A percentile compares a stretch with the other conserved stretches of the same genome.
phyloP scores from a whole-genome alignment of 2,329 filamentous ascomycete genomes.

The Aspergillus vadensis region DNA sequence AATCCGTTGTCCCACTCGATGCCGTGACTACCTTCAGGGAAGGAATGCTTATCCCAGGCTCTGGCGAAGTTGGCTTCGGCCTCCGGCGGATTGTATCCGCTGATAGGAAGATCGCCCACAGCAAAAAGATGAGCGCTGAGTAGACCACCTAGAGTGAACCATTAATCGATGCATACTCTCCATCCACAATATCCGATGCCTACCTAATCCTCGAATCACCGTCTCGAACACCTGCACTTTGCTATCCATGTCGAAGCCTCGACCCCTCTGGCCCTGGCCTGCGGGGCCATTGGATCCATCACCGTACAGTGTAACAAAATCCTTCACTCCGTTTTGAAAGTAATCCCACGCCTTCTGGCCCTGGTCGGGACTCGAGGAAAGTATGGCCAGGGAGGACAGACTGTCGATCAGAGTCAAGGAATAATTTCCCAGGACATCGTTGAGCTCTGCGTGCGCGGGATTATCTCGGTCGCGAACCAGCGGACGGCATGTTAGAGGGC shows the following conservation, averaged over 20 bases:
- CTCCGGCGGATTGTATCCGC: slow-evolving; percentile 65
- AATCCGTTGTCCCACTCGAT: slow-evolving; percentile 77
- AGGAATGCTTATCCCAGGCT: slow-evolving; percentile 42
- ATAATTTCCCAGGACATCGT: slow-evolving; percentile 96
- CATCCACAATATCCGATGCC: slow-evolving; percentile 9
- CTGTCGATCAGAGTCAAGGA: slow-evolving; percentile 94
- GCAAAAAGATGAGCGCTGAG: slow-evolving; percentile 94
- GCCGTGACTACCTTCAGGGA: slow-evolving; percentile 27
- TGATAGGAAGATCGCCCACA: slow-evolving; percentile 83
- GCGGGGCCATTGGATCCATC: slow-evolving; percentile 72
- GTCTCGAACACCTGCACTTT: slow-evolving; percentile 99
- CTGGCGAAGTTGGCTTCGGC: slow-evolving; percentile 42
- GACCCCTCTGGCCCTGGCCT: slow-evolving; percentile 70
- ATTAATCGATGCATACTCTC: slow-evolving; percentile 7
- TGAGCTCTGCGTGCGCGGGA: slow-evolving; percentile 79
- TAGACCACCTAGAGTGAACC: slow-evolving; percentile 64
- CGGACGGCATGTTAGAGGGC: slow-evolving; percentile 80
- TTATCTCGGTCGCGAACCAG: slow-evolving; percentile 81
- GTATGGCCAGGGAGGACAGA: slow-evolving; percentile 86
- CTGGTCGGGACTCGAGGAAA: slow-evolving; percentile 66
- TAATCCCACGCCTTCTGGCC: slow-evolving; percentile 65
- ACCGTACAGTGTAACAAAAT: slow-evolving; percentile 80
- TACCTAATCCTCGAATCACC: slow-evolving; percentile 76
- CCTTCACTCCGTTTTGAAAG: slow-evolving; percentile 78
- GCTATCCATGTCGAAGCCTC: slow-evolving; percentile 91